Evolutionary conservation across 352 stramenopile genomes (phyloP), one percentile per base, ranked within the genome.

Genomic region (Blastocystis sp.): DNA sequence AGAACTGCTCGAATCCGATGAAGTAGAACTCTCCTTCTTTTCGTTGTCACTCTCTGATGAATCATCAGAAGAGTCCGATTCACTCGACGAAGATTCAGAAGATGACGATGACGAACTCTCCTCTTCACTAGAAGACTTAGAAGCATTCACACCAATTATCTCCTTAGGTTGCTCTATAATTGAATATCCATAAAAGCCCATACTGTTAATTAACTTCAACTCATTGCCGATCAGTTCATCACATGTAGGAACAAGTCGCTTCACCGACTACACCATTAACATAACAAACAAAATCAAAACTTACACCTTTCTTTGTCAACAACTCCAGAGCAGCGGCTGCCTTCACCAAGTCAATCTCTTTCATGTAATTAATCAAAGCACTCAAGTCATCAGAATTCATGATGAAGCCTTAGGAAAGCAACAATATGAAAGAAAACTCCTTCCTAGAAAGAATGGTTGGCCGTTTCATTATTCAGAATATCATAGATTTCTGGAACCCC

Each of bases 161-260:
- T 16, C 19, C 24, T 63, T 42, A 35, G 1, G 24, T 73, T 43
- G 19, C 24, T 7, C 19, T 73, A 46, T 42, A 42, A 46, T 46
- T 46, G 39, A 46, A 46, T 46, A 46, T 9, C 39, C 9, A 46
- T 2, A 46, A 46, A 46, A 46, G n/a, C 9, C 39, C 39, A 46
- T 46, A 46, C 39, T 9, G 39, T 46, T 2, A 46, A 46, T 46
- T 19, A 49, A 83, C 71, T 83, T 83, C 24, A 83, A 42, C 24
- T 83, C 71, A 61, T 83, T 43, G 0, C n/a, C 43, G 27, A 83
- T 83, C 24, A 14, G 2, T n/a, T 83, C 71, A 83, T 83, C 71
- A 43, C 35, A 83, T 16, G 29, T 16, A 61, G 69, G 51, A 66
- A 42, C 16, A 35, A 37, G 35, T 66, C 71, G n/a, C 54, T 83